These are phyloP conservation scores for Claviceps sp. DNA, from an alignment of 2,329 filamentous ascomycete species.

Conservation along the genomic window DNA sequence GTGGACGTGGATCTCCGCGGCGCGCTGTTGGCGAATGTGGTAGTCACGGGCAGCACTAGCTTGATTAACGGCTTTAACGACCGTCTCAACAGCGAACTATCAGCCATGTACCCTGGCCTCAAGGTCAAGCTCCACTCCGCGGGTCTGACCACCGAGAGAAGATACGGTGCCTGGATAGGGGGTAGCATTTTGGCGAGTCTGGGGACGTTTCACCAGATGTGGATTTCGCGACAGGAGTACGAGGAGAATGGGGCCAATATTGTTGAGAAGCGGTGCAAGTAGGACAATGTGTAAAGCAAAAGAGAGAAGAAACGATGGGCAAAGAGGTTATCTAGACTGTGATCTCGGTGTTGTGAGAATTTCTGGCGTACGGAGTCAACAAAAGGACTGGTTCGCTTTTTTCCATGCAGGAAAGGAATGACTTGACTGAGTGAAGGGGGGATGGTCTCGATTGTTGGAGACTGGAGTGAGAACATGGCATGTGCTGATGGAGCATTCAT, in stretches of 20 bases:
- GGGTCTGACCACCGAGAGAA: slow-evolving; percentile 72
- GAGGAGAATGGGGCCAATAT: slow-evolving; percentile 85
- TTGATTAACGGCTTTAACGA: slow-evolving; percentile 88
- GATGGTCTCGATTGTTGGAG: background rate
- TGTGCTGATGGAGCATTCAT: background rate
- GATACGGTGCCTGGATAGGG: slow-evolving; percentile 91
- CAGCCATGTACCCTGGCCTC: slow-evolving; percentile 67
- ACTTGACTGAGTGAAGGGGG: background rate
- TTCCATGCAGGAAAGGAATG: background rate
- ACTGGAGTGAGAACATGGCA: background rate
- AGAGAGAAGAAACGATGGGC: background rate
- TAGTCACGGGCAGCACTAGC: slow-evolving; percentile 80
- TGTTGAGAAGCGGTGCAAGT: slow-evolving; percentile 95
- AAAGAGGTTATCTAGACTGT: background rate
- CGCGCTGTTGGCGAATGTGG: slow-evolving; percentile 73
- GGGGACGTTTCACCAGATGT: slow-evolving; percentile 98
- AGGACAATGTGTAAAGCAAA: slow-evolving; percentile 9
- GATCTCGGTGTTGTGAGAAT: background rate
- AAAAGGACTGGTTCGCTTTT: slow-evolving; percentile 13
- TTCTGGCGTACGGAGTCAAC: slow-evolving; percentile 22
- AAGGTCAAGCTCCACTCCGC: slow-evolving; percentile 82
- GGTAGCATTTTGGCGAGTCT: slow-evolving; percentile 90
- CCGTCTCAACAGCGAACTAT: slow-evolving; percentile 73
- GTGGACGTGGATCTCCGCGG: slow-evolving; percentile 84
- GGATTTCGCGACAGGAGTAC: slow-evolving; percentile 95